phyloP scores from a whole-genome alignment of 768 basidiomycete species.

The Hydnum rufescens region DNA sequence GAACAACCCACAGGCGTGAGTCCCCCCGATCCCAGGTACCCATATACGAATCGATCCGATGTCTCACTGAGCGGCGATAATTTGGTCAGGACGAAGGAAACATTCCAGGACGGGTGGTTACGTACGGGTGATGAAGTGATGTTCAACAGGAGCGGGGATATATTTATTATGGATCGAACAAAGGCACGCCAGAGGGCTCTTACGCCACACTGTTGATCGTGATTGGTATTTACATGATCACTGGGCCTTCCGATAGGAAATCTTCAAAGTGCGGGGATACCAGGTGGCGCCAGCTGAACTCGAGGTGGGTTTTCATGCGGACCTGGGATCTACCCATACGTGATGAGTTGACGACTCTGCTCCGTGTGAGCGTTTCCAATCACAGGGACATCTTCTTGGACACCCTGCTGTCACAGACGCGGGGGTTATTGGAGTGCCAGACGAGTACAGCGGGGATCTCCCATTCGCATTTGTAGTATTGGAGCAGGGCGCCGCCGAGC shows the following conservation, averaged over 20 bases:
- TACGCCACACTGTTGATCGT: background rate
- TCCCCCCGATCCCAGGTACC: background rate
- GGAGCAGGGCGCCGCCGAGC: slow-evolving; percentile 21
- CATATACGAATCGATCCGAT: background rate
- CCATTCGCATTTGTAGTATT: slow-evolving; percentile 51
- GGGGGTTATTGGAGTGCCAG: slow-evolving; percentile 45
- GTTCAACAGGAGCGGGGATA: slow-evolving; percentile 32
- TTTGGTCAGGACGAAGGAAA: slow-evolving; percentile 4
- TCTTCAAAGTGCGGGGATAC: slow-evolving; percentile 34
- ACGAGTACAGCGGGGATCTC: slow-evolving; percentile 48
- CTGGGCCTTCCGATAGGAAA: slow-evolving; percentile 7
- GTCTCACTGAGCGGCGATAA: no score
- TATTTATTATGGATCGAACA: slow-evolving; percentile 42
- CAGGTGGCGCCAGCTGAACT: slow-evolving; percentile 45
- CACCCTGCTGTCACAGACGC: slow-evolving; percentile 36
- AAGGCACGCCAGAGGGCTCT: slow-evolving; percentile 33
- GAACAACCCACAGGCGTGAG: slow-evolving; percentile 9
- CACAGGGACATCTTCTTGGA: slow-evolving; percentile 35
- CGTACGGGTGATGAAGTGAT: slow-evolving; percentile 46
- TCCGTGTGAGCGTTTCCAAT: no score
- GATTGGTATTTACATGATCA: background rate
- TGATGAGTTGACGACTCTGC: slow-evolving; percentile 35
- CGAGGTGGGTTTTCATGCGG: background rate
- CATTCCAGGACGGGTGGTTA: slow-evolving; percentile 30
- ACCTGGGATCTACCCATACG: background rate